Evolutionary conservation across 208 protist species (phyloP), one percentile per base, ranked within the genome.

Genomic region (Sergeia podlipaevii): DNA sequence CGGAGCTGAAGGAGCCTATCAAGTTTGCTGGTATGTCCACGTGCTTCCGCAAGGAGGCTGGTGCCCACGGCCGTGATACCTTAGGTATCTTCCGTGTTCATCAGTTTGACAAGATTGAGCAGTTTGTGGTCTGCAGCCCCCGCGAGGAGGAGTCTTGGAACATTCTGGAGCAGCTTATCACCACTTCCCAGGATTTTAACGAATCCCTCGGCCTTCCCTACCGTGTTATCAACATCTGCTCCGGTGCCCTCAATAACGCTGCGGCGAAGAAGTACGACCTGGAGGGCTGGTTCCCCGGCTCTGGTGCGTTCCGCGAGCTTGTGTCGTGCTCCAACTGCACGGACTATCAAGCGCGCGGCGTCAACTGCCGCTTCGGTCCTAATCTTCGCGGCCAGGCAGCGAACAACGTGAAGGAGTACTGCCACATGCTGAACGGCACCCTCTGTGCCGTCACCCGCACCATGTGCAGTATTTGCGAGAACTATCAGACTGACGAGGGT

Each of bases 281-380:
- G 6, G 99, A 99, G 81, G 98, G 75, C 30, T 99, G 97, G 96
- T 99, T 99, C 93, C 97, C 98, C 26, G 95, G 77, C 37, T 97
- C 89, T 26, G 90, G 85, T 0, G 77, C 80, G 0, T 99, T 97
- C 80, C 88, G 98, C 46, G 98, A 99, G 79, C 86, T 99, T 15
- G 99, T 99, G 15, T 99, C 98, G 29, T 99, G 98, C 85, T 99
- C 98, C 15, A 99, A 99, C 86, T 99, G 99, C 84, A 99, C 97
- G 5, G 99, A 99, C 80, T 99, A 99, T 82, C 98, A 99, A 80
- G 77, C 95, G 1, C 89, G 98, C 56, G 67, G 77, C 26, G 80
- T 95, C 8, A 92, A 95, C 72, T 95, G 85, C 77, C 85, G 91
- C 42, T 95, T 73, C 56, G 88, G 91, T 17, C 82, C 88, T 11